Evolutionary conservation across 257 asterid species (phyloP).

Genomic region (Galeopsis tetrahit): DNA sequence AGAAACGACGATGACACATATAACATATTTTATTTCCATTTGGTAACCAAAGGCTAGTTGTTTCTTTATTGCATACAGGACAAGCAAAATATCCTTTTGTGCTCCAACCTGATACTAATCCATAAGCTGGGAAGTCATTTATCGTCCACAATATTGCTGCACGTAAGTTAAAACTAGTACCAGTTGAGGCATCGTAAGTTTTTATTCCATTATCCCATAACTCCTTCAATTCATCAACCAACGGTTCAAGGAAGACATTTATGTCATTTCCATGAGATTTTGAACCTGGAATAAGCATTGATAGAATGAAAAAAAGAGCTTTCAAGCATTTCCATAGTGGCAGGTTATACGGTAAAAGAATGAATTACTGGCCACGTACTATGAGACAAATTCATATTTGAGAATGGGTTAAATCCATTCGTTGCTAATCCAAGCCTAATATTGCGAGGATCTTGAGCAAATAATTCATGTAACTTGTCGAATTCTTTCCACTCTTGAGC

Average conservation of each 20-base stretch:
- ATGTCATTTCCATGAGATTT: too few species aligned
- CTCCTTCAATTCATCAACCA: not conserved
- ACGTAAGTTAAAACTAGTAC: constrained; percentile 5
- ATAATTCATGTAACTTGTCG: too few species aligned
- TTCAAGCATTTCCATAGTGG: constrained; percentile 25
- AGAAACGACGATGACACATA: not conserved
- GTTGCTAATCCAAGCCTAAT: not conserved
- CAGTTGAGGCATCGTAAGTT: not conserved
- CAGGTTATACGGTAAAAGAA: constrained; percentile 4
- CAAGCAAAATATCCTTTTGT: constrained; percentile 26
- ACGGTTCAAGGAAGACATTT: too few species aligned
- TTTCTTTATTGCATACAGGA: constrained; percentile 5
- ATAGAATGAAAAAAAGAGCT: constrained; percentile 17
- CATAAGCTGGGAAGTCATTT: not conserved
- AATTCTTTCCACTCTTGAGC: constrained; percentile 4
- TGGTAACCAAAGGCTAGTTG: constrained; percentile 14
- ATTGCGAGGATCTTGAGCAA: too few species aligned
- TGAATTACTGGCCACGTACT: not conserved
- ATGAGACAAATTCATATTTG: not conserved
- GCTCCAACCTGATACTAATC: not conserved
- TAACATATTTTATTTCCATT: not conserved
- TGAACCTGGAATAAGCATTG: not conserved
- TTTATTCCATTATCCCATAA: not conserved
- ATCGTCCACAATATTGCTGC: constrained; percentile 24
- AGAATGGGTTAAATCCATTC: not conserved